Evolutionary conservation across 2,329 filamentous ascomycete genomes (phyloP).

Genomic region (Phaeosphaeriaceae sp.): DNA sequence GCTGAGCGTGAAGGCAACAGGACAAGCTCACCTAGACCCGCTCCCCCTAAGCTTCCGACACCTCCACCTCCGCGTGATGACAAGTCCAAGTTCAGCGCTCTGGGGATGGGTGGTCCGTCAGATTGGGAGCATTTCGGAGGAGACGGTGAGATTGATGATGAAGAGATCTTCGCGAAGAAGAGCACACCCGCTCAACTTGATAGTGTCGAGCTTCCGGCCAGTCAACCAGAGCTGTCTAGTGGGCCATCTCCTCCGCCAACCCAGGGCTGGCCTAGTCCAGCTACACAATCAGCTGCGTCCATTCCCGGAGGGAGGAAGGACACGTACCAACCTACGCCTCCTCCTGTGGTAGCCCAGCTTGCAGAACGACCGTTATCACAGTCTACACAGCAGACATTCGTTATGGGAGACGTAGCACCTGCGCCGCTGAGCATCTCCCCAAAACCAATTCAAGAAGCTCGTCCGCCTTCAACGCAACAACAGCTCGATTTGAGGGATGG

Average conservation of each 20-base stretch:
- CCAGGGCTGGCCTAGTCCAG: conserved; percentile 42
- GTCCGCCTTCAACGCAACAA: conserved; percentile 21
- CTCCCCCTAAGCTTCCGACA: conserved; percentile 22
- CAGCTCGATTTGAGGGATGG: conserved; percentile 33
- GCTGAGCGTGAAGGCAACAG: conserved; percentile 31
- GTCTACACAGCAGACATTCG: conserved; percentile 25
- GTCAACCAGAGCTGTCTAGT: conserved; percentile 9
- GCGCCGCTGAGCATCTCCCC: conserved; percentile 25
- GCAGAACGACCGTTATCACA: conserved; percentile 20
- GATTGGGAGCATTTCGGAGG: conserved; percentile 49
- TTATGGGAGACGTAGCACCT: conserved; percentile 28
- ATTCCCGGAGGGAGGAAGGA: conserved; percentile 17
- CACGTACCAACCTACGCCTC: conserved; percentile 43
- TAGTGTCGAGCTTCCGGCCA: conserved; percentile 39
- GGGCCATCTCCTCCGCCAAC: conserved; percentile 33
- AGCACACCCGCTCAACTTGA: conserved; percentile 25
- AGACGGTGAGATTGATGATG: conserved; percentile 44
- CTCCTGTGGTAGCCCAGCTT: conserved; percentile 26
- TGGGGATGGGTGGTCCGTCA: conserved; percentile 45
- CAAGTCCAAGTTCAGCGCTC: conserved; percentile 39
- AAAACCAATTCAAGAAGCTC: conserved; percentile 19
- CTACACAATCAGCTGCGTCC: conserved; percentile 24
- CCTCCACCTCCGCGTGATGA: conserved; percentile 36
- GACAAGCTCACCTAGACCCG: conserved; percentile 35
- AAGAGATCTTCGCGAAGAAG: conserved; percentile 42